Percentiles rank a stretch among this genome's conserved stretches.
These are phyloP conservation scores for Globisporangium orthogonon DNA, from an alignment of 352 stramenopile species.

Conservation along the genomic window DNA sequence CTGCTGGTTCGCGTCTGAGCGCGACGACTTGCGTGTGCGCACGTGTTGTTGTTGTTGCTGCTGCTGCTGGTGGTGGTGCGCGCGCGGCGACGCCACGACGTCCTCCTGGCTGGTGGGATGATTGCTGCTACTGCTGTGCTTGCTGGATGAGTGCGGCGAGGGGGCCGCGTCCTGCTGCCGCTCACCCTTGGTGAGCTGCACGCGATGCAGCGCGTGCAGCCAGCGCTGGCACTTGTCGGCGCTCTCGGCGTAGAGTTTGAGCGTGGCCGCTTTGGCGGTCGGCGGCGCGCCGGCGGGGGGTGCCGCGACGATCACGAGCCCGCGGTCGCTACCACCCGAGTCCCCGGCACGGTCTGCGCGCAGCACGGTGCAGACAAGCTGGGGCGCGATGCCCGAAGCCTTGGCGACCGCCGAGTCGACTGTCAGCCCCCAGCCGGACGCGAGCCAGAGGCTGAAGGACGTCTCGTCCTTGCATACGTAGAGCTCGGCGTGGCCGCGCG, in stretches of 20 bases:
- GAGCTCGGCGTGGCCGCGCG: slow-evolving; percentile 25
- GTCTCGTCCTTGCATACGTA: slow-evolving; percentile 63
- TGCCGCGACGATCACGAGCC: slow-evolving; percentile 31
- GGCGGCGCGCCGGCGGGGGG: slow-evolving; percentile 15
- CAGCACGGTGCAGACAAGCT: slow-evolving; percentile 44
- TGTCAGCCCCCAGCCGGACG: slow-evolving; percentile 34
- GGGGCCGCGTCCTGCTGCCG: slow-evolving; percentile 8
- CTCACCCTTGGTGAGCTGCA: slow-evolving; percentile 37
- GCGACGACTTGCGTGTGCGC: slow-evolving; percentile 15
- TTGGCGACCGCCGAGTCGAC: slow-evolving; percentile 17
- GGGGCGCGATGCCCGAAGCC: slow-evolving; percentile 23
- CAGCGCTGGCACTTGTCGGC: slow-evolving; percentile 35
- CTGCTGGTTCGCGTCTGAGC: slow-evolving; percentile 21
- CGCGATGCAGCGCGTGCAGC: slow-evolving; percentile 47
- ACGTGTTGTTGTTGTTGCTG: slow-evolving; percentile 6
- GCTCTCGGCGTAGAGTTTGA: slow-evolving; percentile 37
- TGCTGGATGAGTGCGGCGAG: slow-evolving; percentile 1
- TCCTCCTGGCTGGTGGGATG: background rate
- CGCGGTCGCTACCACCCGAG: slow-evolving; percentile 23
- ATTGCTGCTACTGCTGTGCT: slow-evolving; percentile 1
- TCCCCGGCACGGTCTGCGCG: slow-evolving; percentile 29
- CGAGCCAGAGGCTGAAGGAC: slow-evolving; percentile 53
- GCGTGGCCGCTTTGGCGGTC: slow-evolving; percentile 35
- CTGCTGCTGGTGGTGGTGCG: slow-evolving; percentile 12
- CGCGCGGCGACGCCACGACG: slow-evolving; percentile 13